These are phyloP conservation scores for Dendrobium chrysotoxum DNA, from an alignment of 106 monocot species.

Conservation along the genomic window DNA sequence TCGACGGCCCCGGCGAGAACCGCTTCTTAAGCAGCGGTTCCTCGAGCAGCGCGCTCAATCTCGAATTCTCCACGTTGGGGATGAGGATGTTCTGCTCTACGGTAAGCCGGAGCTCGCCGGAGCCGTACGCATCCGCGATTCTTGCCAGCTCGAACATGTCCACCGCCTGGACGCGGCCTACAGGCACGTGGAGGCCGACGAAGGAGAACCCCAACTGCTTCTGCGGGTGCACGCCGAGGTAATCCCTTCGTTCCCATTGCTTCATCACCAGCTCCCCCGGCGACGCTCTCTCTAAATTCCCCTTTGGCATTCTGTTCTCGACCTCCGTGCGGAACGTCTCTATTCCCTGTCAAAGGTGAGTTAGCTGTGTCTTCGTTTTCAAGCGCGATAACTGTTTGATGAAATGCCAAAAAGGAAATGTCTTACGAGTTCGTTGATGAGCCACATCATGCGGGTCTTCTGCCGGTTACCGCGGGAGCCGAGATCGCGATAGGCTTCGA, in stretches of 20 bases:
- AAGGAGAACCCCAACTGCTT: constrained; percentile 68
- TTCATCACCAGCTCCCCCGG: constrained; percentile 48
- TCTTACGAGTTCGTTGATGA: constrained; percentile 92
- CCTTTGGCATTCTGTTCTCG: constrained; percentile 66
- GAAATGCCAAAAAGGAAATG: background rate
- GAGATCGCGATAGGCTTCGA: constrained; percentile 85
- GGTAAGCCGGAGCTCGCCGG: constrained; percentile 82
- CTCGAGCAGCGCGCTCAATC: constrained; percentile 28
- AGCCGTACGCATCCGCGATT: constrained; percentile 67
- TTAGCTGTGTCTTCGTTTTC: background rate
- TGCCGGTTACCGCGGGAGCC: constrained; percentile 84
- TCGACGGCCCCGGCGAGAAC: constrained; percentile 51
- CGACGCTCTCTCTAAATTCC: constrained; percentile 43
- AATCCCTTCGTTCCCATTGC: constrained; percentile 72
- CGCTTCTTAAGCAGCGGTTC: constrained; percentile 56
- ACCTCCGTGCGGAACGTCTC: constrained; percentile 79
- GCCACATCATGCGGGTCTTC: constrained; percentile 99
- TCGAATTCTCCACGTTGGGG: constrained; percentile 50
- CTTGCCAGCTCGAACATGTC: constrained; percentile 89
- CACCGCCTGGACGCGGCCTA: constrained; percentile 61
- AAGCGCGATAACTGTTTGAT: background rate
- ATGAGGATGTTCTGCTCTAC: constrained; percentile 92
- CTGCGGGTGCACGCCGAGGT: constrained; percentile 80
- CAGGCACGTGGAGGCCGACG: constrained; percentile 76
- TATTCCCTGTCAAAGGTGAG: constrained; percentile 44